Evolutionary conservation across 2,329 filamentous ascomycete species (phyloP).

Genomic region (Trichoderma afroharzianum): DNA sequence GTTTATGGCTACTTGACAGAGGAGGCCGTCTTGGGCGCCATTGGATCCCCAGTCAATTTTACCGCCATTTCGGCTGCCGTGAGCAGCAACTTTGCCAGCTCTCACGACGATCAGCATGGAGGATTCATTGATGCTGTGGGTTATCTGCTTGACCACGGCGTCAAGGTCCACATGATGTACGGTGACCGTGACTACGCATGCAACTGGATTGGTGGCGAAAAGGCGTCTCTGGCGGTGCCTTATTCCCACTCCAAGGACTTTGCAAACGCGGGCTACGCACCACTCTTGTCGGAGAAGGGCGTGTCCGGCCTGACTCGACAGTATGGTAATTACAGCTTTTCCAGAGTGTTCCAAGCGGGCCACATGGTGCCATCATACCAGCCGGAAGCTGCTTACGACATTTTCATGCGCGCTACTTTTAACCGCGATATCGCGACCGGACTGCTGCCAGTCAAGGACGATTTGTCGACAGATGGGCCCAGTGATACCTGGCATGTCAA

Average conservation of each 20-base stretch:
- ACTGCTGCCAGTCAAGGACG: conserved; percentile 45
- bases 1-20: conserved; percentile 61
- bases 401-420: conserved; percentile 57
- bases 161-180: conserved; percentile 70
- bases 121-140: conserved; percentile 50
- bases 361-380: conserved; percentile 60
- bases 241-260: conserved; percentile 46
- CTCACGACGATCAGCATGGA: conserved; percentile 55
- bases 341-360: conserved; percentile 61
- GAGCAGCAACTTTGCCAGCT: conserved; percentile 55
- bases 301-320: conserved; percentile 69
- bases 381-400: conserved; percentile 52
- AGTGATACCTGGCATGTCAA: conserved; percentile 57
- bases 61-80: conserved; percentile 42
- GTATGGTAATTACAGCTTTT: conserved; percentile 68
- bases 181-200: conserved; percentile 59
- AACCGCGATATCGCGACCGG: conserved; percentile 54
- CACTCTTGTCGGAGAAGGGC: conserved; percentile 60
- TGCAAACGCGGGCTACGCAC: conserved; percentile 62
- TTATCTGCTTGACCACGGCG: conserved; percentile 56
- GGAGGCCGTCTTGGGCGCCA: conserved; percentile 50
- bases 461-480: conserved; percentile 50
- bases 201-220: conserved; percentile 68
- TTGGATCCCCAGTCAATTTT: conserved; percentile 61
- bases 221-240: conserved; percentile 61